Base-by-base conservation (phyloP, 441 rosid genomes). In the Adansonia gregorii region DNA sequence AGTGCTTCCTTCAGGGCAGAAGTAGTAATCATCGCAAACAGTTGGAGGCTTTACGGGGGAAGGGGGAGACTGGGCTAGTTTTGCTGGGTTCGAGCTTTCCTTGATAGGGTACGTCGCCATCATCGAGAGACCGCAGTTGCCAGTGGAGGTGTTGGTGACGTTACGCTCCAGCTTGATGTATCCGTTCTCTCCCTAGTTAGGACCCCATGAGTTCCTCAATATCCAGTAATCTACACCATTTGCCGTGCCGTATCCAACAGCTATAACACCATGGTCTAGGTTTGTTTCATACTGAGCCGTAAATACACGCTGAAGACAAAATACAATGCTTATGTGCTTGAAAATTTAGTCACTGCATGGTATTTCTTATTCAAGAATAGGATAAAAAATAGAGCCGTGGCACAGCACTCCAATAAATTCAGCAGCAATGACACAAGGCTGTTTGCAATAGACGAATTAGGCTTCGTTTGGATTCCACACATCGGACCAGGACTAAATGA, bases 51-150 rank as follows among this genome's bases (percentile, higher is more conserved):
- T 78, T 31, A 87, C 94, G 0, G 97, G 95, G 73, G 92, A 59
- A 43, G 96, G 94, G 24, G 97, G 87, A 22, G 91, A 78, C 0
- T 85, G 90, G 35, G 86, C 83, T 0, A 92, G 92, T 31, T 80
- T 88, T 6, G 94, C 89, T 0, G 91, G 93, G 81, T 88, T 89
- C 39, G 68, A n/a, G 58, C 93, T 76, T 0, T 79, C 66, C 78
- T 89, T 91, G 20, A 81, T 82, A 3, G 93, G 94, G 63, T 91
- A 88, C 0, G 88, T 87, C 12, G 93, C 83, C 86, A 84, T 82
- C 84, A 83, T 84, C 1, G 91, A 88, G 55, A 91, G 87, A 15
- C 91, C 91, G 5, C 94, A 89, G 70, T 87, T 89, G 54, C 94
- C 91, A 0, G 89, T 70, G 3, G 63, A 27, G 5, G 82, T 24